These are phyloP conservation scores for Sarocladium strictum DNA, from an alignment of 2,329 filamentous ascomycete genomes.

Conservation along the genomic window DNA sequence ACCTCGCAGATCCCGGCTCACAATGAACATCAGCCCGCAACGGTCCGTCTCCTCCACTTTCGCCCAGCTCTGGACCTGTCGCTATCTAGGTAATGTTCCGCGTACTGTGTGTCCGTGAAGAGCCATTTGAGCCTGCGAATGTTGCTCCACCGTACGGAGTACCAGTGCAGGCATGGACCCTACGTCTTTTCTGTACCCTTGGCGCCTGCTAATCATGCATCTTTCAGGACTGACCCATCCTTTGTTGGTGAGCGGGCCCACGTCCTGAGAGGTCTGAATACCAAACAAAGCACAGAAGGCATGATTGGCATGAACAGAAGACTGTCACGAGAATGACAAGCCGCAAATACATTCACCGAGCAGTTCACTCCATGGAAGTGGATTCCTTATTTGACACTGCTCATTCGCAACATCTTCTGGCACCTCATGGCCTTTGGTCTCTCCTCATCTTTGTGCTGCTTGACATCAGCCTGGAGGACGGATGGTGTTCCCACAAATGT, in stretches of 20 bases:
- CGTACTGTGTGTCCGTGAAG: not conserved
- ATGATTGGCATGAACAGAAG: too few relatives aligned
- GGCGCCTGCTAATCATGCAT: conserved; percentile 9
- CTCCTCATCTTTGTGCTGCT: too few relatives aligned
- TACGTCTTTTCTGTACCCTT: not conserved
- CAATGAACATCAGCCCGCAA: not conserved
- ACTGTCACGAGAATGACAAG: too few relatives aligned
- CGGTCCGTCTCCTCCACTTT: conserved; percentile 5
- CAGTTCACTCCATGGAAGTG: too few relatives aligned
- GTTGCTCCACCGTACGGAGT: not conserved
- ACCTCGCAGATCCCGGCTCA: conserved; percentile 3
- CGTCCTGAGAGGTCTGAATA: not conserved
- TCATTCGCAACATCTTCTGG: too few relatives aligned
- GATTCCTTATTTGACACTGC: too few relatives aligned
- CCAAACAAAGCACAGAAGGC: too few relatives aligned
- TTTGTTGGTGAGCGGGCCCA: not conserved
- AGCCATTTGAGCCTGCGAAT: not conserved
- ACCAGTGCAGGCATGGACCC: not conserved
- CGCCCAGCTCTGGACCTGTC: not conserved
- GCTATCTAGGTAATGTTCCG: not conserved
- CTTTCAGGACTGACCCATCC: conserved; percentile 9
- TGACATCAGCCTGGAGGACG: too few relatives aligned
- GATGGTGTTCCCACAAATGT: not conserved
- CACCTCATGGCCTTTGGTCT: too few relatives aligned
- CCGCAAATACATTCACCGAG: too few relatives aligned